A percentile compares a stretch with the other conserved stretches of the same genome.
Conservation (phyloP, 371 early-diverging fungal genomes). For the Mortierella sp. region DNA sequence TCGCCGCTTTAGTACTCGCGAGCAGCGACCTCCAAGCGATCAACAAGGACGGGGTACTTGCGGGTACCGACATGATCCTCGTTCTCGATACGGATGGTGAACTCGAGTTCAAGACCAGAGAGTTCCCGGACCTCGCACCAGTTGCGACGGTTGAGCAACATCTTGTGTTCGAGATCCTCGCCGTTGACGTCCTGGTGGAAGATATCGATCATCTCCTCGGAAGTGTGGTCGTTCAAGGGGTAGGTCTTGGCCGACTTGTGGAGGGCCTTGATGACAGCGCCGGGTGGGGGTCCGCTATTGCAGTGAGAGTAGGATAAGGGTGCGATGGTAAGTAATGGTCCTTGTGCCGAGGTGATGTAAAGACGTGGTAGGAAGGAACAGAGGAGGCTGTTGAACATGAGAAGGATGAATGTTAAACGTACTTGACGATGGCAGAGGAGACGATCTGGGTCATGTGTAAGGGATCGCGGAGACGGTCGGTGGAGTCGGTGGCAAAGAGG, state of each 20-base stretch:
- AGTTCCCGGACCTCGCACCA: conserved; percentile 49
- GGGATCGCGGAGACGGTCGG: conserved; percentile 68
- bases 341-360: neutral
- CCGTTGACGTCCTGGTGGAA: conserved; percentile 64
- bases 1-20: neutral
- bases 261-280: conserved; percentile 40
- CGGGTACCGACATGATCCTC: conserved; percentile 28
- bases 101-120: conserved; percentile 35
- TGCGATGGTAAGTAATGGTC: neutral
- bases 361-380: neutral
- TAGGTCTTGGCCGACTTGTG: conserved; percentile 43
- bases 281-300: conserved; percentile 44
- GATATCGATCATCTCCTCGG: conserved; percentile 61
- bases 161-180: conserved; percentile 41
- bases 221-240: conserved; percentile 52
- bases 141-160: conserved; percentile 60
- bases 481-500: conserved; percentile 61
- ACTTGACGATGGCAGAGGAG: conserved; percentile 69
- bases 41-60: conserved; percentile 36
- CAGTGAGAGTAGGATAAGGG: neutral
- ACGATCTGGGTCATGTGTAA: conserved; percentile 81
- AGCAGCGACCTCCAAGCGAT: conserved; percentile 20
- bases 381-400: neutral
- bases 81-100: conserved; percentile 44
- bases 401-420: neutral